phyloP scores from a whole-genome alignment of 2,329 filamentous ascomycete genomes.

The Akanthomyces lecanii region DNA sequence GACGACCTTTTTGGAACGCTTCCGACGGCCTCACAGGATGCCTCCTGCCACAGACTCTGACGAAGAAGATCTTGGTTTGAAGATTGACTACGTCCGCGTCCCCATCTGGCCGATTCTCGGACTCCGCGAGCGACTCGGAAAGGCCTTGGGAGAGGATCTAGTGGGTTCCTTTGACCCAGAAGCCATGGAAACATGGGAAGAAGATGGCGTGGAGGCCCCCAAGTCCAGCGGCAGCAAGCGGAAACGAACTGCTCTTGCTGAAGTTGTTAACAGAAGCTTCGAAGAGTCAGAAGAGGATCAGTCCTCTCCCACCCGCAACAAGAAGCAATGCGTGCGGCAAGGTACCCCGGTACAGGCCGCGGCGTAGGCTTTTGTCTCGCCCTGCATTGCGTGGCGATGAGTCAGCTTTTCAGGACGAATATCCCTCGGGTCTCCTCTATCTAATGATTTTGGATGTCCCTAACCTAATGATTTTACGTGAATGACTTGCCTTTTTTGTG shows the following conservation, averaged over 20 bases:
- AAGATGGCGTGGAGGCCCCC: slow-evolving; percentile 27
- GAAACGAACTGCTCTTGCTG: slow-evolving; percentile 34
- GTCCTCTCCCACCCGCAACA: slow-evolving; percentile 24
- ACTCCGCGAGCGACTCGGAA: slow-evolving; percentile 51
- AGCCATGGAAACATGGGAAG: slow-evolving; percentile 44
- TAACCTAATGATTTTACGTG: not conserved
- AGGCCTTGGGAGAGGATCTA: slow-evolving; percentile 48
- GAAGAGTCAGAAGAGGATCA: slow-evolving; percentile 34
- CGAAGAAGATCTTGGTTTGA: slow-evolving; percentile 33
- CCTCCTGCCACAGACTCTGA: slow-evolving; percentile 26
- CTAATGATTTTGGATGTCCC: not conserved
- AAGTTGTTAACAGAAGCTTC: slow-evolving; percentile 39
- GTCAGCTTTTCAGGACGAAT: too few relatives aligned
- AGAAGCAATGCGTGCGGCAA: slow-evolving; percentile 32
- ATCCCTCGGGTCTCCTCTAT: not conserved
- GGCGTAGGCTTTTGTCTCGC: not conserved
- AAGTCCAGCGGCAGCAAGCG: slow-evolving; percentile 33
- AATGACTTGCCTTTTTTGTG: not conserved
- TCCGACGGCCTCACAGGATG: slow-evolving; percentile 44
- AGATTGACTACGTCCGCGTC: slow-evolving; percentile 45
- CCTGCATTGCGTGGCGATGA: not conserved
- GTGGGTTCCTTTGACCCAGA: slow-evolving; percentile 40
- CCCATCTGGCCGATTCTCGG: slow-evolving; percentile 53
- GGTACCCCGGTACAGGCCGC: slow-evolving; percentile 5
- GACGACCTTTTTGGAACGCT: slow-evolving; percentile 45